phyloP scores from a whole-genome alignment of 306 rosid species.

The Purshia tridentata region DNA sequence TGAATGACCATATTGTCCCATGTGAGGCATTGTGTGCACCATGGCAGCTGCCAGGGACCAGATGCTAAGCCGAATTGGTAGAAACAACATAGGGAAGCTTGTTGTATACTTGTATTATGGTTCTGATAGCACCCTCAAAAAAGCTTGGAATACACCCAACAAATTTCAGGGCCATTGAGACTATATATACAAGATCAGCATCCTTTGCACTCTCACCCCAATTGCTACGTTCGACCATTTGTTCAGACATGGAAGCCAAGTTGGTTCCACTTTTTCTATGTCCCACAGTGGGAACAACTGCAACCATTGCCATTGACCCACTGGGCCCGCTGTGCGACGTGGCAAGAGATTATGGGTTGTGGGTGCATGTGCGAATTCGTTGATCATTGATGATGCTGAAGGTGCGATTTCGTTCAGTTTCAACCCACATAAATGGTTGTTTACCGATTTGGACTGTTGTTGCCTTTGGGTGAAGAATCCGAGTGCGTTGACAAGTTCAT shows the following conservation, averaged over 20 bases:
- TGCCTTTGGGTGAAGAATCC: constrained; percentile 38
- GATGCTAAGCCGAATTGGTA: constrained; percentile 23
- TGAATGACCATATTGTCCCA: constrained; percentile 31
- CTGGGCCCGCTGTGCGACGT: constrained; percentile 23
- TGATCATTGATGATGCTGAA: constrained; percentile 37
- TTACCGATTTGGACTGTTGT: constrained; percentile 37
- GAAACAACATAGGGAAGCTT: constrained; percentile 17
- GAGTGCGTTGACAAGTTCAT: constrained; percentile 1
- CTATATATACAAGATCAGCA: constrained; percentile 15
- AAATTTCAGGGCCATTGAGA: constrained; percentile 25
- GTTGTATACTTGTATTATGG: constrained; percentile 45
- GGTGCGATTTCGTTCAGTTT: constrained; percentile 35
- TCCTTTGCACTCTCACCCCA: constrained; percentile 26
- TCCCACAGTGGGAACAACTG: constrained; percentile 42
- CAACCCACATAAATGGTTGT: constrained; percentile 48
- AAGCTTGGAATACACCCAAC: constrained; percentile 35
- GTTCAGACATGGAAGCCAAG: constrained; percentile 24
- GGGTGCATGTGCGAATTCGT: constrained; percentile 55
- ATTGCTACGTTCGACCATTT: not conserved
- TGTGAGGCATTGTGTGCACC: constrained; percentile 41
- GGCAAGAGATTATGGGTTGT: constrained; percentile 35
- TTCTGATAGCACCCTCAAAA: constrained; percentile 34
- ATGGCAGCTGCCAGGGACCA: constrained; percentile 38
- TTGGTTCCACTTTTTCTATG: constrained; percentile 31
- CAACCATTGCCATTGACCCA: constrained; percentile 41